These are phyloP conservation scores for Lophium mytilinum DNA, from an alignment of 495 filamentous ascomycete genomes.

Conservation along the genomic window DNA sequence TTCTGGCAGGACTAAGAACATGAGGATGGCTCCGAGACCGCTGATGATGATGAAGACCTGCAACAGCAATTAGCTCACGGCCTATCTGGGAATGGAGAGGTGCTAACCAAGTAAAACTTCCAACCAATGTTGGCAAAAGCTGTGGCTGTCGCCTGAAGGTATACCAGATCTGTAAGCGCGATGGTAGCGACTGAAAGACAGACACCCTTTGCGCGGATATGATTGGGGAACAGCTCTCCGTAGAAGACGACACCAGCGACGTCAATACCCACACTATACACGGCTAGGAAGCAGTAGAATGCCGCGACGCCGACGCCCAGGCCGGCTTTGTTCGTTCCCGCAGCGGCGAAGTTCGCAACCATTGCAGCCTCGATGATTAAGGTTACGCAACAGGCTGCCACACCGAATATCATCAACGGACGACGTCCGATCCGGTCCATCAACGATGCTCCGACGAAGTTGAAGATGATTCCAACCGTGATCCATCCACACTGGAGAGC, in stretches of 20 bases:
- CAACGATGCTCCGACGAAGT: constrained; percentile 19
- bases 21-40: constrained; percentile 46
- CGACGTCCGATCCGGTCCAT: constrained; percentile 26
- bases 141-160: constrained; percentile 41
- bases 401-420: constrained; percentile 25
- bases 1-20: constrained; percentile 48
- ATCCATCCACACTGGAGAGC: constrained; percentile 25
- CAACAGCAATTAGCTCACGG: background rate
- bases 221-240: constrained; percentile 56
- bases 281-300: constrained; percentile 20
- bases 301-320: constrained; percentile 17
- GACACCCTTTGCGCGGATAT: constrained; percentile 57
- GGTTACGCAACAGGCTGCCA: constrained; percentile 16
- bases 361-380: constrained; percentile 24
- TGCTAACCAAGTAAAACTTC: constrained; percentile 39
- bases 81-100: background rate
- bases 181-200: constrained; percentile 56
- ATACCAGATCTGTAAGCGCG: constrained; percentile 38
- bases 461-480: constrained; percentile 23
- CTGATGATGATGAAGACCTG: constrained; percentile 40
- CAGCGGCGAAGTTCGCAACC: constrained; percentile 18
- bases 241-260: constrained; percentile 25
- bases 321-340: constrained; percentile 17
- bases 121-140: constrained; percentile 41
- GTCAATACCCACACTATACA: constrained; percentile 24